These are phyloP conservation scores for Pyricularia pennisetigena DNA, from an alignment of 2,329 filamentous ascomycete species.

Conservation along the genomic window DNA sequence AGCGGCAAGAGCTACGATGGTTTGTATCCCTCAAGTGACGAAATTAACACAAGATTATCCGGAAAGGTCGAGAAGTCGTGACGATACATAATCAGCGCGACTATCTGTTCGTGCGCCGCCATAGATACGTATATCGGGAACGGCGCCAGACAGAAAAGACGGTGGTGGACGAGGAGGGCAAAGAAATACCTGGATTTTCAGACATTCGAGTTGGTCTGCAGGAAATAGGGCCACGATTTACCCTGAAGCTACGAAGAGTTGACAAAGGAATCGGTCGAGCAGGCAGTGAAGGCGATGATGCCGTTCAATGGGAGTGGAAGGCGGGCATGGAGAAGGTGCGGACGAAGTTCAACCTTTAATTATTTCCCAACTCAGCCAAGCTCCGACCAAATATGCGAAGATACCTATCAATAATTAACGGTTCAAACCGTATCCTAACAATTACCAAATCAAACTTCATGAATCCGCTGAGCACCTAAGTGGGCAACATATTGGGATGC, in stretches of 20 bases:
- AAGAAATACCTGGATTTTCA: conserved; percentile 75
- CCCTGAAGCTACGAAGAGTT: conserved; percentile 79
- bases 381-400: background rate
- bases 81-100: conserved; percentile 93
- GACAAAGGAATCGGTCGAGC: conserved; percentile 75
- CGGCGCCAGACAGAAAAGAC: conserved; percentile 81
- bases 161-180: conserved; percentile 71
- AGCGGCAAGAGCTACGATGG: background rate
- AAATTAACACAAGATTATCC: background rate
- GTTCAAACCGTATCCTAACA: background rate
- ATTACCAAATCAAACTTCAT: background rate
- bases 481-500: background rate
- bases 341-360: conserved; percentile 83
- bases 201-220: conserved; percentile 79
- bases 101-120: conserved; percentile 86
- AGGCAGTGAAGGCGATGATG: conserved; percentile 58
- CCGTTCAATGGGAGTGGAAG: conserved; percentile 95
- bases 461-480: background rate
- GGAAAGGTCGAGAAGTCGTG: conserved; percentile 76
- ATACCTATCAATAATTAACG: background rate
- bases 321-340: conserved; percentile 87
- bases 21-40: background rate
- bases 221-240: conserved; percentile 67
- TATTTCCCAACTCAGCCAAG: background rate
- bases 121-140: conserved; percentile 88